Conservation (phyloP, 148 eudicot species). For the Nepenthes gracilis region DNA sequence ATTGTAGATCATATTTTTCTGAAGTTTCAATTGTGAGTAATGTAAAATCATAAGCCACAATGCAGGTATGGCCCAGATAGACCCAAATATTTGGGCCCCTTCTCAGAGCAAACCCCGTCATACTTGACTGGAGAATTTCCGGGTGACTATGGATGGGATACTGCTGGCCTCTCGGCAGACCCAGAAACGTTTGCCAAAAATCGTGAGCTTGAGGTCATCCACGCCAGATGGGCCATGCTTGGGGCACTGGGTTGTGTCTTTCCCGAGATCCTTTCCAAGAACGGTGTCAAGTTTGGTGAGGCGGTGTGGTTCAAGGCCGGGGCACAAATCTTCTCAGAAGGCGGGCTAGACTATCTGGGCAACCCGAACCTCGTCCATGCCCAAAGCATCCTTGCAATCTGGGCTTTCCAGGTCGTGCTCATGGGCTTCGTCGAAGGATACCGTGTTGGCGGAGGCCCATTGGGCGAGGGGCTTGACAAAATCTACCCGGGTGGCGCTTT, state of each 20-base stretch:
- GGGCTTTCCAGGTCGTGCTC: slow-evolving; percentile 45
- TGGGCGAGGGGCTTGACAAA: slow-evolving; percentile 54
- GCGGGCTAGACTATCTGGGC: slow-evolving; percentile 53
- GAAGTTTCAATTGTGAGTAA: neutral
- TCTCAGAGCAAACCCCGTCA: slow-evolving; percentile 62
- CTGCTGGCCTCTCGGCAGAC: slow-evolving; percentile 54
- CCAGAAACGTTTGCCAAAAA: slow-evolving; percentile 54
- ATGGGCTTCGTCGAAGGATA: slow-evolving; percentile 56
- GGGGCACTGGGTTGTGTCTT: slow-evolving; percentile 59
- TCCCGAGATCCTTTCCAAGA: slow-evolving; percentile 46
- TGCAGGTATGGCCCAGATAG: slow-evolving; percentile 50
- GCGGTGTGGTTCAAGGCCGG: slow-evolving; percentile 67
- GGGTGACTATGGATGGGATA: slow-evolving; percentile 66
- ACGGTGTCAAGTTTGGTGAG: slow-evolving; percentile 49
- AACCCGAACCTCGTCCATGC: slow-evolving; percentile 56
- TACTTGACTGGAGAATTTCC: slow-evolving; percentile 60
- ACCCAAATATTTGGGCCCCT: slow-evolving; percentile 55
- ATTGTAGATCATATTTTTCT: neutral
- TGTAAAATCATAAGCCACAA: neutral
- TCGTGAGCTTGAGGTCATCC: slow-evolving; percentile 68
- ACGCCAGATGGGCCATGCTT: slow-evolving; percentile 60
- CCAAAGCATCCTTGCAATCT: slow-evolving; percentile 53
- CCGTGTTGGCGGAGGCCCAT: slow-evolving; percentile 57
- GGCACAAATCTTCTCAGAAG: slow-evolving; percentile 48
- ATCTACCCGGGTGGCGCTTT: slow-evolving; percentile 50